phyloP scores from a whole-genome alignment of 2,329 filamentous ascomycete genomes.

The Aspergillus transmontanensis region DNA sequence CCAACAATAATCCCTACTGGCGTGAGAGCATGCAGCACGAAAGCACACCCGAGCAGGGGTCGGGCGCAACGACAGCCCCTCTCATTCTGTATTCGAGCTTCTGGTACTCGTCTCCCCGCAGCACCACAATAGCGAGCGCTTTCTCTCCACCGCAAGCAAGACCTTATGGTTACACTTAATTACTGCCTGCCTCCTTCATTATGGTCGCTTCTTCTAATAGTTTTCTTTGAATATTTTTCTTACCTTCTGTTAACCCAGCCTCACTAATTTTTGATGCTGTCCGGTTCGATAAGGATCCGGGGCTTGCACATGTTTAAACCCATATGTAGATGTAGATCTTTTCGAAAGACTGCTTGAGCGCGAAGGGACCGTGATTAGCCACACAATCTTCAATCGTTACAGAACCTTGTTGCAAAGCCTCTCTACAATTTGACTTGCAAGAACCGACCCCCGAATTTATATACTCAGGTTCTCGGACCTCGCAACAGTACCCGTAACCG shows the following conservation, averaged over 20 bases:
- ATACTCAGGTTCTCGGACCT: not conserved
- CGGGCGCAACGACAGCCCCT: slow-evolving; percentile 12
- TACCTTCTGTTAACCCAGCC: not conserved
- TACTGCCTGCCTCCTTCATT: slow-evolving; percentile 6
- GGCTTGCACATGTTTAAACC: not conserved
- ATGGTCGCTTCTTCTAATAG: not conserved
- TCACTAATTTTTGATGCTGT: not conserved
- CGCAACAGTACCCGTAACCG: not conserved
- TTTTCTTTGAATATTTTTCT: not conserved
- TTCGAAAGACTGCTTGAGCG: not conserved
- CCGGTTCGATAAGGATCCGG: not conserved
- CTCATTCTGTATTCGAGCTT: slow-evolving; percentile 10
- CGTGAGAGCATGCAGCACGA: slow-evolving; percentile 17
- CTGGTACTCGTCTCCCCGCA: slow-evolving; percentile 15
- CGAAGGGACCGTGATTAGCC: not conserved
- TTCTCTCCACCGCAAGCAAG: slow-evolving; percentile 8
- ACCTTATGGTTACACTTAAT: slow-evolving; percentile 14
- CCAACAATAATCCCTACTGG: slow-evolving; percentile 18
- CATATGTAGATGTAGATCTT: slow-evolving; percentile 9
- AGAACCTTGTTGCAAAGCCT: not conserved
- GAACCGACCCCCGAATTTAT: not conserved
- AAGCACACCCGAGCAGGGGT: slow-evolving; percentile 10
- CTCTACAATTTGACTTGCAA: not conserved
- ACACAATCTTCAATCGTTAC: not conserved
- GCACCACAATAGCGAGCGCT: slow-evolving; percentile 5